Evolutionary conservation across 345 rosid genomes (phyloP).

Genomic region (Populus deltoides): DNA sequence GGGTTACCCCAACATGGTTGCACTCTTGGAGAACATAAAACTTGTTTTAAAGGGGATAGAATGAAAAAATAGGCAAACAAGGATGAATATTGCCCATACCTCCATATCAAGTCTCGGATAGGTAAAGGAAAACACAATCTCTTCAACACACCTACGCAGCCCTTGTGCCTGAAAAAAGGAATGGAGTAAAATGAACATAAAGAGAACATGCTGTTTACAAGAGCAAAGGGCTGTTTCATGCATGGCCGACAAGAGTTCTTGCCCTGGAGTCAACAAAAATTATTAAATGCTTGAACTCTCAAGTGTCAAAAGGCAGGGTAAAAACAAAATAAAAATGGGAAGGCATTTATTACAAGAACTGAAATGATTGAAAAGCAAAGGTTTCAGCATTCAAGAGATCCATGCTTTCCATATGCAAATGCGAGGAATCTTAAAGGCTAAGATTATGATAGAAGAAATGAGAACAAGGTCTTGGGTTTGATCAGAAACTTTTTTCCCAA

Average conservation of each 20-base stretch:
- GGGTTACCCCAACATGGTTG: not conserved
- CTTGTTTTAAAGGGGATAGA: not conserved
- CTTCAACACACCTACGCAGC: conserved; percentile 73
- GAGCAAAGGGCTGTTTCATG: not conserved
- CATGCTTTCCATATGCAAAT: not conserved
- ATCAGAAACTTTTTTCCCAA: not conserved
- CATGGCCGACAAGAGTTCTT: not conserved
- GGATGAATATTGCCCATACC: conserved; percentile 38
- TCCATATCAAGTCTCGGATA: conserved; percentile 97
- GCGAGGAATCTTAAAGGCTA: not conserved
- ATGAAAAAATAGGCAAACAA: not conserved
- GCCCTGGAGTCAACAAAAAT: not conserved
- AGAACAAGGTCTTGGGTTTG: not conserved
- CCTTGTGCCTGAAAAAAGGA: conserved; percentile 52
- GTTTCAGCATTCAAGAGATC: not conserved
- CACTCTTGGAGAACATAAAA: not conserved
- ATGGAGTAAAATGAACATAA: conserved; percentile 1
- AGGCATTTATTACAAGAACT: not conserved
- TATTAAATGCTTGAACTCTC: not conserved
- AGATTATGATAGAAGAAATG: not conserved
- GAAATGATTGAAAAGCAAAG: not conserved
- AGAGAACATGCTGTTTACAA: conserved; percentile 3
- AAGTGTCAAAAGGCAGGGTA: not conserved
- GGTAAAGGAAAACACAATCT: conserved; percentile 72
- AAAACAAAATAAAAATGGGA: not conserved